Conservation (phyloP, 2,329 filamentous ascomycete species). For the Neoarthrinium moseri region DNA sequence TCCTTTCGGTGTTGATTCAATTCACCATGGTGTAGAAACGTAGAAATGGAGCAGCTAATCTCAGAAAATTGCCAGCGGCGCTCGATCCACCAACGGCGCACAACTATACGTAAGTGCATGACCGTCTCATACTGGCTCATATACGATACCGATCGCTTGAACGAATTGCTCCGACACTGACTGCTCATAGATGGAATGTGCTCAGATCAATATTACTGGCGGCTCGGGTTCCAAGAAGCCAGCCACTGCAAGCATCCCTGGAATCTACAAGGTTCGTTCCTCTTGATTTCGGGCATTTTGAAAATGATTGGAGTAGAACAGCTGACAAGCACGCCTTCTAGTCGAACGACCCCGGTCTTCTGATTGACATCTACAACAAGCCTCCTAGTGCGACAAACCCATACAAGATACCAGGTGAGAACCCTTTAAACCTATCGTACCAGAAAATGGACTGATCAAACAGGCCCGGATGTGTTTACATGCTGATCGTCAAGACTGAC, state of each 20-base stretch:
- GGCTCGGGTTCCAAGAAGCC: conserved; percentile 27
- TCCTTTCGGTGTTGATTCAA: too few relatives aligned
- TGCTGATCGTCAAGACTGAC: too few relatives aligned
- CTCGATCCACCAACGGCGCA: conserved; percentile 38
- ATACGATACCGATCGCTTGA: too few relatives aligned
- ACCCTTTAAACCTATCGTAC: too few relatives aligned
- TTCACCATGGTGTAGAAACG: too few relatives aligned
- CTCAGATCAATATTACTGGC: conserved; percentile 34
- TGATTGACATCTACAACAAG: conserved; percentile 1
- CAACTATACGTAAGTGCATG: conserved; percentile 38
- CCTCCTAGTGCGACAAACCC: too few relatives aligned
- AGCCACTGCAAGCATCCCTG: conserved; percentile 33
- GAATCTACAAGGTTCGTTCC: conserved; percentile 30
- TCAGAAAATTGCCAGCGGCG: too few relatives aligned
- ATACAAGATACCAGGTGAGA: too few relatives aligned
- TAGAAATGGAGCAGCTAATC: too few relatives aligned
- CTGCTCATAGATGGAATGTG: conserved; percentile 35
- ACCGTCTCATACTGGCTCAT: not conserved
- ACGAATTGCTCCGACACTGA: too few relatives aligned
- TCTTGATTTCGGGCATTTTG: not conserved
- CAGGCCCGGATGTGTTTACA: too few relatives aligned
- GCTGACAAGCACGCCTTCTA: not conserved
- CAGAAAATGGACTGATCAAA: too few relatives aligned
- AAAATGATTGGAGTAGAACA: not conserved
- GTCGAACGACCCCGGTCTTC: not conserved